A percentile compares a stretch with the other conserved stretches of the same genome.
Conservation (phyloP, 2,329 filamentous ascomycete genomes). For the Davidsoniella australis region DNA sequence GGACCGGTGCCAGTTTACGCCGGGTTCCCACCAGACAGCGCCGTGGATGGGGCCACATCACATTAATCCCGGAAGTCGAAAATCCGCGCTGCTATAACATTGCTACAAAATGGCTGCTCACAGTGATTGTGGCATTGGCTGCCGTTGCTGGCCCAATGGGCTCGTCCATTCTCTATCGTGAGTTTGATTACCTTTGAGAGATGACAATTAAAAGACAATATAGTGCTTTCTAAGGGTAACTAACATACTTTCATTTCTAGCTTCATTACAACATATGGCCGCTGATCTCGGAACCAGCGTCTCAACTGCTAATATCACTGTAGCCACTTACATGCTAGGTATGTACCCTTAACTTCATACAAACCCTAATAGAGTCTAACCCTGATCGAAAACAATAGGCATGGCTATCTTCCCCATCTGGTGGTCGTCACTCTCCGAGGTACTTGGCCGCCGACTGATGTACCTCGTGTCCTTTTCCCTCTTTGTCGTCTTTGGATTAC, state of each 20-base stretch:
- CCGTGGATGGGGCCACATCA: constrained; percentile 4
- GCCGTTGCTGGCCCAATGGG: constrained; percentile 68
- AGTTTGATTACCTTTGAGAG: constrained; percentile 19
- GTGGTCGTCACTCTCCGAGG: constrained; percentile 73
- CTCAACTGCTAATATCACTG: constrained; percentile 56
- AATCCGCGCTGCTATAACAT: constrained; percentile 56
- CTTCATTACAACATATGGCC: constrained; percentile 48
- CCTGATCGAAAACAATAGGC: constrained; percentile 17
- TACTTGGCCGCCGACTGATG: constrained; percentile 55
- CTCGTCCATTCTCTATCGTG: constrained; percentile 68
- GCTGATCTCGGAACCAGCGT: constrained; percentile 42
- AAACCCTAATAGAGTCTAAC: no score
- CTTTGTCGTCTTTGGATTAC: constrained; percentile 52
- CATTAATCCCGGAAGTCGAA: constrained; percentile 54
- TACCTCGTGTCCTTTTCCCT: constrained; percentile 59
- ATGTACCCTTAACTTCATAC: neutral
- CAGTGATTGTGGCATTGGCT: constrained; percentile 58
- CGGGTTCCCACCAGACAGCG: constrained; percentile 5
- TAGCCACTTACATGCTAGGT: constrained; percentile 62
- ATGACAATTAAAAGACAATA: no score
- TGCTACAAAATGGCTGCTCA: constrained; percentile 71
- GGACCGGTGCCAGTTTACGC: constrained; percentile 5
- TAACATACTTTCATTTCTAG: constrained; percentile 23
- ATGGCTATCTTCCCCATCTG: constrained; percentile 76
- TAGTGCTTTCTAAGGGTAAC: no score